These are phyloP conservation scores for Ophiostoma himal-ulmi DNA, from an alignment of 2,329 filamentous ascomycete genomes.

Conservation along the genomic window DNA sequence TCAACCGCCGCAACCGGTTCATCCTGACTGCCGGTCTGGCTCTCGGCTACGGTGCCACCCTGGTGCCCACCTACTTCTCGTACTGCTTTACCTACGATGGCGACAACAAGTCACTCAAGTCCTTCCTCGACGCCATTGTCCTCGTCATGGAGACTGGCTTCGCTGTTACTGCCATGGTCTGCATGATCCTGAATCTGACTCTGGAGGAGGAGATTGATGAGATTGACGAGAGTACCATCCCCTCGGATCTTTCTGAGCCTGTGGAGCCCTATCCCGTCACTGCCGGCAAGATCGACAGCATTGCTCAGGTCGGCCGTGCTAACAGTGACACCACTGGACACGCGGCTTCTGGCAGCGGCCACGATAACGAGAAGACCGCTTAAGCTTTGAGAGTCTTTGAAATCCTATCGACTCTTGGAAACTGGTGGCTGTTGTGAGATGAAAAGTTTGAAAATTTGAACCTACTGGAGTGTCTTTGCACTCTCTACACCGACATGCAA, in stretches of 20 bases:
- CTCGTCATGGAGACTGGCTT: slow-evolving; percentile 71
- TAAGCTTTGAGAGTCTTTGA: neutral
- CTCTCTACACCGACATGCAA: neutral
- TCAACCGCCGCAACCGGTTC: slow-evolving; percentile 75
- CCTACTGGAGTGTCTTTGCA: neutral
- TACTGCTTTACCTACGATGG: slow-evolving; percentile 69
- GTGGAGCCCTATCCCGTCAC: neutral
- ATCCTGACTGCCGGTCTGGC: slow-evolving; percentile 70
- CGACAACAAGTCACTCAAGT: slow-evolving; percentile 58
- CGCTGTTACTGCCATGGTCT: slow-evolving; percentile 66
- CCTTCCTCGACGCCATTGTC: slow-evolving; percentile 69
- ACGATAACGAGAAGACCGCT: slow-evolving; percentile 8
- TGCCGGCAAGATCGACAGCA: slow-evolving; percentile 7
- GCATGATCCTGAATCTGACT: slow-evolving; percentile 65
- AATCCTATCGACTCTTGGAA: neutral
- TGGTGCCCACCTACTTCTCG: slow-evolving; percentile 61
- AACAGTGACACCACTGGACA: slow-evolving; percentile 8
- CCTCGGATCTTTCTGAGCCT: slow-evolving; percentile 21
- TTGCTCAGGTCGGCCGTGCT: slow-evolving; percentile 4
- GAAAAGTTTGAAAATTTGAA: neutral
- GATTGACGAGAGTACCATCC: slow-evolving; percentile 40
- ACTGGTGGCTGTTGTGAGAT: neutral
- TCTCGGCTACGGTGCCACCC: slow-evolving; percentile 64
- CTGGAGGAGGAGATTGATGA: slow-evolving; percentile 73
- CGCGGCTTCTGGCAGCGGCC: slow-evolving; percentile 12